These are phyloP conservation scores for Skeletonema grethae DNA, from an alignment of 108 stramenopile species.

Conservation along the genomic window DNA sequence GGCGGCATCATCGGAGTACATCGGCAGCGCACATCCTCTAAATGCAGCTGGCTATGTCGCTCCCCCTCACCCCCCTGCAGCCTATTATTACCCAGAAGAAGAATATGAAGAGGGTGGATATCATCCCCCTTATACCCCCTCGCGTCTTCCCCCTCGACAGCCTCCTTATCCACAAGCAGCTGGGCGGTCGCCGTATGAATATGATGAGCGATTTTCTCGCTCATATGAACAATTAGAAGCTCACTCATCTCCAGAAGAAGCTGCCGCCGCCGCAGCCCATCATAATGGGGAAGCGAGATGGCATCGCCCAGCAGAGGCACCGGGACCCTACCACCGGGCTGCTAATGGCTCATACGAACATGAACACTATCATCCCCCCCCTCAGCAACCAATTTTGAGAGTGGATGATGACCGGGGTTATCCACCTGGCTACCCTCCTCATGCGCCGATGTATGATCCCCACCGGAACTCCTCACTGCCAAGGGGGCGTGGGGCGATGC, in stretches of 20 bases:
- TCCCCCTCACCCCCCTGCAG: neutral
- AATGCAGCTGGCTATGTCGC: neutral
- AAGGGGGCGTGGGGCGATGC: neutral
- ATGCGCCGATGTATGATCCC: conserved; percentile 2
- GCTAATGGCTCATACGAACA: neutral
- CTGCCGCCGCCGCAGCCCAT: neutral
- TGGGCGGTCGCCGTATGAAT: neutral
- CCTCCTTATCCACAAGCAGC: neutral
- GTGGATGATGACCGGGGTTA: neutral
- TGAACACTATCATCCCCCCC: neutral
- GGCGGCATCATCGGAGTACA: neutral
- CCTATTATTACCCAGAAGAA: conserved; percentile 5
- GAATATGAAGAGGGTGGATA: neutral
- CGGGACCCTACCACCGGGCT: neutral
- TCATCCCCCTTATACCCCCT: neutral
- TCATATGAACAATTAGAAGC: conserved; percentile 1
- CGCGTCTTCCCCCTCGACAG: neutral
- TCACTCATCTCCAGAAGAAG: neutral
- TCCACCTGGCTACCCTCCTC: conserved; percentile 1
- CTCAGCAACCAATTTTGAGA: neutral
- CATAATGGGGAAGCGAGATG: neutral
- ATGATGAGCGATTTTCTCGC: neutral
- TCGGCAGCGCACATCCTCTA: neutral
- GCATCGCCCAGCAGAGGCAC: neutral
- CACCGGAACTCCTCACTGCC: neutral